These are phyloP conservation scores for Arthrobotrys musiformis DNA, from an alignment of 2,329 filamentous ascomycete genomes.

Conservation along the genomic window DNA sequence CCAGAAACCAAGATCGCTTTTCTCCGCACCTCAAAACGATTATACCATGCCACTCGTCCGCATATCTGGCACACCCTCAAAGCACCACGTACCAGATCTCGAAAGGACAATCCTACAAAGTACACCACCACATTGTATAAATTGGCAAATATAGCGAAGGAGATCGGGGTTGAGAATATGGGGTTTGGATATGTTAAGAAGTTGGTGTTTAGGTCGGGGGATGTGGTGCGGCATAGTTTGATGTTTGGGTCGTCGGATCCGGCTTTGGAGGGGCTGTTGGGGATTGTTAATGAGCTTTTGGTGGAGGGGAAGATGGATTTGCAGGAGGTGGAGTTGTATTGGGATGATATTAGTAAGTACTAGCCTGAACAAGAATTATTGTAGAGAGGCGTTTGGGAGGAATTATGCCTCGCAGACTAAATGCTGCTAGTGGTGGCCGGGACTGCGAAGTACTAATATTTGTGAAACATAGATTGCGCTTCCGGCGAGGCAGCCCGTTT, in stretches of 20 bases:
- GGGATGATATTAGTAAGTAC: not conserved
- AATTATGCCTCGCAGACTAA: not conserved
- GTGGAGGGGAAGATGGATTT: not conserved
- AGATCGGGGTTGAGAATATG: not conserved
- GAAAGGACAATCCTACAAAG: not conserved
- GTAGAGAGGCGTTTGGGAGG: too few relatives aligned
- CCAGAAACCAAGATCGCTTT: not conserved
- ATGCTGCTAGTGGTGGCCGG: too few relatives aligned
- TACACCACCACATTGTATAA: not conserved
- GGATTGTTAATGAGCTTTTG: not conserved
- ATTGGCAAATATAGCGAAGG: not conserved
- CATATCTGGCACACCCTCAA: constrained; percentile 1
- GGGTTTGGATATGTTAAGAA: not conserved
- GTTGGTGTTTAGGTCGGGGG: not conserved
- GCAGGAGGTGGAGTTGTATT: constrained; percentile 1
- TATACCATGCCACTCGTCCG: not conserved
- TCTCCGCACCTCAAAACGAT: not conserved
- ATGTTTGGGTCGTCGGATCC: not conserved
- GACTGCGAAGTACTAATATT: too few relatives aligned
- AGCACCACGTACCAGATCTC: too few relatives aligned
- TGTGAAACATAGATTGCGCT: not conserved
- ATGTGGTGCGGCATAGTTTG: not conserved
- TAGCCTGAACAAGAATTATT: too few relatives aligned
- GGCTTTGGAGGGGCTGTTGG: not conserved
- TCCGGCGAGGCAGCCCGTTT: not conserved